These are phyloP conservation scores for Desmodesmus armatus DNA, from an alignment of 139 green algal species.

Conservation along the genomic window DNA sequence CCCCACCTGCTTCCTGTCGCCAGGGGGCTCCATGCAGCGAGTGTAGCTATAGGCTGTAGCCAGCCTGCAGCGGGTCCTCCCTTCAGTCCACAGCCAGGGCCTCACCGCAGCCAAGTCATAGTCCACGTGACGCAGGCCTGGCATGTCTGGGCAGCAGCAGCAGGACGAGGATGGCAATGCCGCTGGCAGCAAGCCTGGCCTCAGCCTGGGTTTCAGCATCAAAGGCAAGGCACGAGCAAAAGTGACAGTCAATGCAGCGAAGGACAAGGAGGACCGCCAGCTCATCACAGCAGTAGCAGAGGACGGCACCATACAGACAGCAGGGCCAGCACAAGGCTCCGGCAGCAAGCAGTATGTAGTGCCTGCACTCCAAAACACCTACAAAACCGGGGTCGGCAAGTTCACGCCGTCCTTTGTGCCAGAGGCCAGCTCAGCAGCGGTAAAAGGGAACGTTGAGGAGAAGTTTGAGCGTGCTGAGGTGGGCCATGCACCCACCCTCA, in stretches of 20 bases:
- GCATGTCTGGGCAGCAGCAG: background rate
- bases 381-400: constrained; percentile 59
- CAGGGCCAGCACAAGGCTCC: background rate
- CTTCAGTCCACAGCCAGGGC: too few species aligned
- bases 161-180: background rate
- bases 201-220: constrained; percentile 29
- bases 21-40: too few species aligned
- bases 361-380: constrained; percentile 67
- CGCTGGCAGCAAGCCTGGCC: background rate
- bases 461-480: constrained; percentile 52
- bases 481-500: constrained; percentile 43
- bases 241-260: constrained; percentile 47
- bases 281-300: constrained; percentile 58
- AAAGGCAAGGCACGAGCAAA: constrained; percentile 34
- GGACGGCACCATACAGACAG: constrained; percentile 1
- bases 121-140: too few species aligned
- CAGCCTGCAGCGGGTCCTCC: too few species aligned
- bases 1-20: too few species aligned
- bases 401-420: constrained; percentile 64
- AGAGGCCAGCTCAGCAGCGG: constrained; percentile 40
- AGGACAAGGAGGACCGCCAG: constrained; percentile 44
- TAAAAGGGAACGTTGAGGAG: constrained; percentile 46
- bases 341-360: constrained; percentile 50
- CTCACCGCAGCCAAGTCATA: too few species aligned
- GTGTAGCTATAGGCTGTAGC: too few species aligned